Evolutionary conservation across 2,329 filamentous ascomycete species (phyloP), one percentile per base, ranked within the genome.

Genomic region (Leptographium lundbergii): DNA sequence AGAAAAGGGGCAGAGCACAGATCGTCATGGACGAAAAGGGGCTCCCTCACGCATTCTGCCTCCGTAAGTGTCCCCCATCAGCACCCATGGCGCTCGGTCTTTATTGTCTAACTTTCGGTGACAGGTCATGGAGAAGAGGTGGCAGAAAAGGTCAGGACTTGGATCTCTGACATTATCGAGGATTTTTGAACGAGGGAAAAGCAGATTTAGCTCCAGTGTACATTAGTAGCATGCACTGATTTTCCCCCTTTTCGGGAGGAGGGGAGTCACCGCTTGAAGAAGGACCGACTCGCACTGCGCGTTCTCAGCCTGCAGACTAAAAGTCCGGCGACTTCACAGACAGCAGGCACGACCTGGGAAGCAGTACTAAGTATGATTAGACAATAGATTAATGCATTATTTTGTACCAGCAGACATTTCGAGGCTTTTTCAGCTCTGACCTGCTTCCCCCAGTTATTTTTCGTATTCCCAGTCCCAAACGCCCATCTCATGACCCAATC

Each of bases 11-110:
- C 7, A 70, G 74, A 61, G 76, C 77, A 0, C 73, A 71, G 59
- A 73, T 84, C 56, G 68, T 77, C 39, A 72, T 86, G 42, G 82
- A 85, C 59, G 75, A 82, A 63, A 57, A 74, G 2, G 72, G 75
- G 11, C 68, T 86, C 11, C 79, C 78, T 9, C 84, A 87, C 69
- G 81, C 78, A 0, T 87, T 86, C 69, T 85, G 82, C 65, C 75
- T 80, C 34, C 69, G 77, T 79, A 63, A 71, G 76, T 72, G 6
- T 56, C 56, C 47, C 29, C 19, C 22, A 24, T 39, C 32, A 51
- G 29, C 47, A 39, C 45, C 48, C 25, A 51, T 39, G 42, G 10
- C 11, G 22, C 48, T 14, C 4, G 10, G 9, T 27, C n/a, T 2
- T 27, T 27, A 19, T 24, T 34, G 42, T 60, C 65, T 66, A 36